Conservation (phyloP, 352 stramenopile species). For the Sclerospora graminicola region DNA sequence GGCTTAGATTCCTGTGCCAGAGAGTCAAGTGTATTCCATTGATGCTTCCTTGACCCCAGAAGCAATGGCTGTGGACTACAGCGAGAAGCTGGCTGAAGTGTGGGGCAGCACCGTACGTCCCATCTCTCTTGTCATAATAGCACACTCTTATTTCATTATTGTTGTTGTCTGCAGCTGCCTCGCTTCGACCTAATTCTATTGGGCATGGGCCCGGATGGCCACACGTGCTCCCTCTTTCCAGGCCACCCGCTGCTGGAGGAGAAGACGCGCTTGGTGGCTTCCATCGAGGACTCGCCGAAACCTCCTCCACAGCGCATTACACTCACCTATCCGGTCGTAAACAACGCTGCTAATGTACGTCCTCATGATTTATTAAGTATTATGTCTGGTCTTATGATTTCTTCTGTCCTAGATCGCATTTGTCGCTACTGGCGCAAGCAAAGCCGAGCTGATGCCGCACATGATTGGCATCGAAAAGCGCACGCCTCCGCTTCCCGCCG, state of each 20-base stretch:
- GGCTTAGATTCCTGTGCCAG: constrained; percentile 12
- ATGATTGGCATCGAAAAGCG: constrained; percentile 62
- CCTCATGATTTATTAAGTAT: not conserved
- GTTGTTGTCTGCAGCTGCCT: constrained; percentile 38
- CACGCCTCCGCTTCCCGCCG: constrained; percentile 51
- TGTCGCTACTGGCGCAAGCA: constrained; percentile 81
- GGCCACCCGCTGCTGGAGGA: constrained; percentile 89
- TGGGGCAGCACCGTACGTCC: constrained; percentile 49
- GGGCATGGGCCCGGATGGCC: constrained; percentile 96
- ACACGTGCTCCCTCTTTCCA: constrained; percentile 98
- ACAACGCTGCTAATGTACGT: constrained; percentile 77
- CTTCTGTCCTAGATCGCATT: constrained; percentile 70
- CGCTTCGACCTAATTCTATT: constrained; percentile 93
- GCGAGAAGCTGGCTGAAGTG: constrained; percentile 47
- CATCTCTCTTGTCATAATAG: not conserved
- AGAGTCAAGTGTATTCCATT: constrained; percentile 88
- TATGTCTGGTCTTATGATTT: constrained; percentile 1
- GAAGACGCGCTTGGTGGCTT: constrained; percentile 74
- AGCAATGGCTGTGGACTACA: constrained; percentile 61
- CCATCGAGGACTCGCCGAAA: constrained; percentile 97
- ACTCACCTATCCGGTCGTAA: constrained; percentile 93
- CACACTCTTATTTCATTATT: constrained; percentile 1
- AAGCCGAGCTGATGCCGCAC: constrained; percentile 81
- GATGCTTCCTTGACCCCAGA: constrained; percentile 63
- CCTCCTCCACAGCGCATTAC: constrained; percentile 94